Evolutionary conservation across 306 rosid genomes (phyloP).

Genomic region (Fagus sylvatica): DNA sequence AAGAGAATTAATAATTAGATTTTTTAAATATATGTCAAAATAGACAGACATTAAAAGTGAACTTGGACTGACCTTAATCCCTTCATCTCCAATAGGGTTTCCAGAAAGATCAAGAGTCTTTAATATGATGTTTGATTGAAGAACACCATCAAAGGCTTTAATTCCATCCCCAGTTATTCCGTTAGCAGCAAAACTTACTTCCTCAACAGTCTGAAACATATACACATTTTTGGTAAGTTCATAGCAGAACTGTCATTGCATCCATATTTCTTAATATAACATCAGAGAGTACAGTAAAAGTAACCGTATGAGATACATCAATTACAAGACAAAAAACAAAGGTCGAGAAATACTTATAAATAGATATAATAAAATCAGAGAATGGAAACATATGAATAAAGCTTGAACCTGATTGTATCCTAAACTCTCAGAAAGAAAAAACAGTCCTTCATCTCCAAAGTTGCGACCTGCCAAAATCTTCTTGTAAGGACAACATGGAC

Average conservation of each 20-base stretch:
- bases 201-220: slow-evolving; percentile 75
- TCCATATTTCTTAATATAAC: neutral
- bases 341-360: neutral
- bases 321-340: neutral
- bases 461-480: slow-evolving; percentile 69
- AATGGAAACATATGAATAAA: slow-evolving; percentile 16
- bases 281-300: neutral
- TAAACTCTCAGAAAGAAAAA: slow-evolving; percentile 89
- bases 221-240: slow-evolving; percentile 22
- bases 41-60: slow-evolving; percentile 8
- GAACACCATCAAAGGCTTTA: slow-evolving; percentile 95
- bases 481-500: slow-evolving; percentile 1
- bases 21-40: neutral
- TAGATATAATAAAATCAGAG: slow-evolving; percentile 15
- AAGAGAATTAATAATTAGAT: neutral
- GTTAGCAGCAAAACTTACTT: slow-evolving; percentile 91
- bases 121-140: slow-evolving; percentile 80
- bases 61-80: slow-evolving; percentile 65
- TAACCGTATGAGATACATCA: neutral
- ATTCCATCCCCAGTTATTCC: slow-evolving; percentile 93
- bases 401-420: slow-evolving; percentile 75
- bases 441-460: slow-evolving; percentile 93
- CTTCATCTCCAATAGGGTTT: slow-evolving; percentile 93
- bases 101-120: slow-evolving; percentile 94
- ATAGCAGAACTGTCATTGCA: slow-evolving; percentile 4